Conservation (phyloP, 2,329 filamentous ascomycete species). For the Epichloe coenophiala region DNA sequence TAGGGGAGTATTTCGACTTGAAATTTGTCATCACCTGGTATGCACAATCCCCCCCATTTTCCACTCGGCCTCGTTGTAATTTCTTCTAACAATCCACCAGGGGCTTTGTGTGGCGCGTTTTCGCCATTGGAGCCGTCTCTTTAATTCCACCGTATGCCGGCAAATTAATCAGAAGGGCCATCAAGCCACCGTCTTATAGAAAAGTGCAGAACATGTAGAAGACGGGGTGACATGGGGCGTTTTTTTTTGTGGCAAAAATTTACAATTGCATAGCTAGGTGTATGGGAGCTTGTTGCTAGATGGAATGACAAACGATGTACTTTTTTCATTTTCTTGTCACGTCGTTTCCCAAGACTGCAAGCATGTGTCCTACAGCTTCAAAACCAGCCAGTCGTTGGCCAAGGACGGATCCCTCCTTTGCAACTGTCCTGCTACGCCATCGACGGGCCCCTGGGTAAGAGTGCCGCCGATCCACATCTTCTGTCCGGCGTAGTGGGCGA, state of each 20-base stretch:
- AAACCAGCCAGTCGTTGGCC: conserved; percentile 33
- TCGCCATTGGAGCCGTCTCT: conserved; percentile 65
- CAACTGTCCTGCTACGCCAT: conserved; percentile 52
- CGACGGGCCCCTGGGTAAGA: conserved; percentile 62
- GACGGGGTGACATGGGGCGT: conserved; percentile 2
- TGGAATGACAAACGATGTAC: neutral
- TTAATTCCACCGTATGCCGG: conserved; percentile 76
- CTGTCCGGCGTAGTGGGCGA: conserved; percentile 63
- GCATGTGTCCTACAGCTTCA: conserved; percentile 31
- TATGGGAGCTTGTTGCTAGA: neutral
- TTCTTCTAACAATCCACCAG: conserved; percentile 25
- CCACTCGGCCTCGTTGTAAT: neutral
- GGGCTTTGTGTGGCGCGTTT: conserved; percentile 80
- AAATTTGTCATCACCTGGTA: conserved; percentile 59
- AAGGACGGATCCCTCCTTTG: conserved; percentile 28
- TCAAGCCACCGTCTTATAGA: conserved; percentile 86
- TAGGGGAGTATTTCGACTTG: conserved; percentile 82
- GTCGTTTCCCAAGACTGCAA: neutral
- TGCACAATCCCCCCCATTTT: conserved; percentile 13
- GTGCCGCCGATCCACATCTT: conserved; percentile 62
- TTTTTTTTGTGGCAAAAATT: neutral
- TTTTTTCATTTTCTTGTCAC: neutral
- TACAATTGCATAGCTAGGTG: neutral
- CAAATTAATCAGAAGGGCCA: conserved; percentile 70
- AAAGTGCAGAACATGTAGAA: conserved; percentile 66